A percentile compares a stretch with the other conserved stretches of the same genome.
These are phyloP conservation scores for Xylaria sp. DNA, from an alignment of 2,329 filamentous ascomycete species.

Conservation along the genomic window DNA sequence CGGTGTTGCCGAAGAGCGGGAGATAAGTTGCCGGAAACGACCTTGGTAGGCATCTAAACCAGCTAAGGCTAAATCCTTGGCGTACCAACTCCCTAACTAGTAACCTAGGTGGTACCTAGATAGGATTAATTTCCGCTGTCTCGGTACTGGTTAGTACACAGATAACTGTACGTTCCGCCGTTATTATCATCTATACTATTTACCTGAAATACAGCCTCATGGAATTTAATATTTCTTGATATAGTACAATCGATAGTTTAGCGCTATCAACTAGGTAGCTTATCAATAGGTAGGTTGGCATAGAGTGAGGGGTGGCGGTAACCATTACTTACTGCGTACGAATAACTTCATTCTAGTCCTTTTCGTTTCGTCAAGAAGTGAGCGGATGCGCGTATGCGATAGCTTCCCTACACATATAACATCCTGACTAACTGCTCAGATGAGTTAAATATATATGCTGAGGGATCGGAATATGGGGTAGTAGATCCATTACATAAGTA, in stretches of 20 bases:
- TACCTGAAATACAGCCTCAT: neutral
- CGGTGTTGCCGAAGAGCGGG: conserved; percentile 17
- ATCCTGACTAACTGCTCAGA: neutral
- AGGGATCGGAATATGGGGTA: neutral
- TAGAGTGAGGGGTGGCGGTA: neutral
- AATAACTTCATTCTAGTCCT: neutral
- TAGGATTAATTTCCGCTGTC: neutral
- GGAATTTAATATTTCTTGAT: too few relatives aligned
- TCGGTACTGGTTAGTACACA: neutral
- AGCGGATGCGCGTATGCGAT: too few relatives aligned
- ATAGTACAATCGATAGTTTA: too few relatives aligned
- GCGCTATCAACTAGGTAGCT: neutral
- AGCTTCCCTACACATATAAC: neutral
- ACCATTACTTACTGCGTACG: neutral
- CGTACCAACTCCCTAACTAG: neutral
- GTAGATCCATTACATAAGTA: too few relatives aligned
- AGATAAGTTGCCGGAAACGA: conserved; percentile 7
- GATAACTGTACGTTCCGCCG: neutral
- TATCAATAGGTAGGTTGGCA: neutral
- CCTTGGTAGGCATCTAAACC: neutral
- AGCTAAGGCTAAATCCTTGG: neutral
- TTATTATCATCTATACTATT: too few relatives aligned
- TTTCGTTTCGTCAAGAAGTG: neutral
- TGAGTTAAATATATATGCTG: neutral
- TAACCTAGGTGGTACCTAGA: neutral